phyloP scores from a whole-genome alignment of 1,284 basidiomycete genomes.

The Farysia itapuensis region DNA sequence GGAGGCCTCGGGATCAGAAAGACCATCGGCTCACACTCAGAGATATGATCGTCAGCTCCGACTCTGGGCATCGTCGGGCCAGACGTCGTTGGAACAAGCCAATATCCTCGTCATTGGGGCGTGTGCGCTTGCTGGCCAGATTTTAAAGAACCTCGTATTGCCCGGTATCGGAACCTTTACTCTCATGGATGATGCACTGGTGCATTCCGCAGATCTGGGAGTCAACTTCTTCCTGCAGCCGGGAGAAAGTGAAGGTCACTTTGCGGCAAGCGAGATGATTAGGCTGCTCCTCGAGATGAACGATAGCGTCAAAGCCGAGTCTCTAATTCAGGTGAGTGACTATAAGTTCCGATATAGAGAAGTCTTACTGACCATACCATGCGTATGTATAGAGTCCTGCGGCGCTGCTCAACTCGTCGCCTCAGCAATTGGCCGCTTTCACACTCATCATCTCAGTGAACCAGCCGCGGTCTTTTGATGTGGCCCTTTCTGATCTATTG shows the following conservation, averaged over 20 bases:
- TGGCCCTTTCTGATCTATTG: slow-evolving; percentile 36
- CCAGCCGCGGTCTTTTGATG: slow-evolving; percentile 41
- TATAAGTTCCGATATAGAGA: too few species aligned
- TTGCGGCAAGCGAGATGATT: slow-evolving; percentile 77
- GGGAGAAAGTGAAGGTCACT: slow-evolving; percentile 73
- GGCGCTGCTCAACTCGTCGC: slow-evolving; percentile 66
- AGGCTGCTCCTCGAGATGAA: slow-evolving; percentile 82
- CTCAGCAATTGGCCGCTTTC: slow-evolving; percentile 66
- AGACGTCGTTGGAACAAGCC: slow-evolving; percentile 83
- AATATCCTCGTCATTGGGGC: slow-evolving; percentile 78
- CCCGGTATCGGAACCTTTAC: slow-evolving; percentile 91
- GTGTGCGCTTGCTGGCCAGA: slow-evolving; percentile 77
- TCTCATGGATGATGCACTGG: slow-evolving; percentile 71
- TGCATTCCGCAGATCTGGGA: slow-evolving; percentile 76
- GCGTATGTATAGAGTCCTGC: slow-evolving; percentile 7
- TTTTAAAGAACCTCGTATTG: slow-evolving; percentile 91
- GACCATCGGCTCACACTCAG: slow-evolving; percentile 53
- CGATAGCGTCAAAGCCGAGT: slow-evolving; percentile 75
- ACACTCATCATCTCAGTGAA: slow-evolving; percentile 78
- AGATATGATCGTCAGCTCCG: slow-evolving; percentile 64
- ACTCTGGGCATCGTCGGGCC: slow-evolving; percentile 91
- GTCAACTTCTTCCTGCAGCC: slow-evolving; percentile 91
- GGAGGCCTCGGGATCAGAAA: slow-evolving; percentile 11
- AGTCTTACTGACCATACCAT: too few species aligned
- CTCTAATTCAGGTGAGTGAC: slow-evolving; percentile 67